Conservation (phyloP, 129 eudicot genomes). For the Solidago caesia region DNA sequence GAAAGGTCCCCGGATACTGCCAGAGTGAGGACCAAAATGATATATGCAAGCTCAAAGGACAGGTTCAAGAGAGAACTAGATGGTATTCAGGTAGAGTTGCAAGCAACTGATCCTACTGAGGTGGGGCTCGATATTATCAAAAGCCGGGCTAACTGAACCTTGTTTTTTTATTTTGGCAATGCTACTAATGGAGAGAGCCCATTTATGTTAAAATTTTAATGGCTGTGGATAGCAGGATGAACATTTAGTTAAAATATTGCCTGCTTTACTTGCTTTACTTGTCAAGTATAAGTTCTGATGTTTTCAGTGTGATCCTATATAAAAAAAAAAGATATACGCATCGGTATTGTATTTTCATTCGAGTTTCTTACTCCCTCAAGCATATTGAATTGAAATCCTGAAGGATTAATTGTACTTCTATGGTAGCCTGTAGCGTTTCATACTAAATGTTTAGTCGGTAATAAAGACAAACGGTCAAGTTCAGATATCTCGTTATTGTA, state of each 20-base stretch:
- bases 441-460: no score
- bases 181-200: constrained; percentile 21
- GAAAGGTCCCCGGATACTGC: constrained; percentile 65
- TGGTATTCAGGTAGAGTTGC: constrained; percentile 62
- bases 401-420: neutral
- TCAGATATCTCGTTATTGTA: no score
- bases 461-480: no score
- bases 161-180: constrained; percentile 3
- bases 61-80: constrained; percentile 77
- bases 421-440: neutral
- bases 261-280: constrained; percentile 6
- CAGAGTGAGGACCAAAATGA: constrained; percentile 68
- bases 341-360: constrained; percentile 9
- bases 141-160: constrained; percentile 29
- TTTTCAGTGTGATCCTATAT: constrained; percentile 7
- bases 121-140: constrained; percentile 30
- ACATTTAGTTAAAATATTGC: constrained; percentile 15
- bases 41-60: constrained; percentile 71
- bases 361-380: neutral
- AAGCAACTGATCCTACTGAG: constrained; percentile 49
- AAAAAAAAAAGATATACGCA: constrained; percentile 5
- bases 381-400: neutral
- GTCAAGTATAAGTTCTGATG: constrained; percentile 19
- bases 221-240: constrained; percentile 18
- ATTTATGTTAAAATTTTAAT: constrained; percentile 16